Conservation (phyloP, 2,329 filamentous ascomycete genomes). For the Corynespora cassiicola region DNA sequence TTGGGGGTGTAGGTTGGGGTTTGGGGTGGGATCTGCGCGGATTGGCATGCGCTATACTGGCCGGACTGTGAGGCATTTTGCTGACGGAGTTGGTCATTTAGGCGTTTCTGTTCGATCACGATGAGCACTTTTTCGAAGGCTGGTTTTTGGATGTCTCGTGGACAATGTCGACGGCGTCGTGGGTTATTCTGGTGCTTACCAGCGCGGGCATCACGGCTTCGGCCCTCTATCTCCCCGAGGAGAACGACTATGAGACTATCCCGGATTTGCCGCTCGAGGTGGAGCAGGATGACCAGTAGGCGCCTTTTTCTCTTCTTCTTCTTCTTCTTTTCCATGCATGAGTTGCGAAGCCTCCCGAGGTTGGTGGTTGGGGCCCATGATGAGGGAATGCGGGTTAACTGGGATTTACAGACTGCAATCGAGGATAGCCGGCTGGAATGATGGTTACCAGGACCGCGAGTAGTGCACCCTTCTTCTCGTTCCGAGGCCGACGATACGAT, state of each 20-base stretch:
- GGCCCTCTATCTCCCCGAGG: constrained; percentile 73
- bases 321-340: too few species aligned
- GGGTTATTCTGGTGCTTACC: constrained; percentile 61
- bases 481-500: constrained; percentile 16
- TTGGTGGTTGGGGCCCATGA: too few species aligned
- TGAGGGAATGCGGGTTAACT: constrained; percentile 1
- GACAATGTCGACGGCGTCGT: constrained; percentile 70
- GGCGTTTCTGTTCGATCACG: constrained; percentile 84
- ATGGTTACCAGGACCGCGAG: constrained; percentile 28
- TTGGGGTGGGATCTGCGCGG: too few species aligned
- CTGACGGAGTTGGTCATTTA: constrained; percentile 49
- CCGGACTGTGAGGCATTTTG: constrained; percentile 1
- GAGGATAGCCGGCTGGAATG: constrained; percentile 43
- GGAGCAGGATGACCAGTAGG: constrained; percentile 43
- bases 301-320: constrained; percentile 1
- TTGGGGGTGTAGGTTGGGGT: too few species aligned
- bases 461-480: not conserved
- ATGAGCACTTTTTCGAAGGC: constrained; percentile 81
- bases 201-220: constrained; percentile 68
- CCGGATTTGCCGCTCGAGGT: constrained; percentile 43
- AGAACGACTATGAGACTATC: constrained; percentile 87
- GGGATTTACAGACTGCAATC: constrained; percentile 33
- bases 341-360: not conserved
- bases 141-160: constrained; percentile 84
- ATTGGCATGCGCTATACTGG: not conserved